These are phyloP conservation scores for Cladorrhinum sp. DNA, from an alignment of 2,329 filamentous ascomycete species.

Conservation along the genomic window DNA sequence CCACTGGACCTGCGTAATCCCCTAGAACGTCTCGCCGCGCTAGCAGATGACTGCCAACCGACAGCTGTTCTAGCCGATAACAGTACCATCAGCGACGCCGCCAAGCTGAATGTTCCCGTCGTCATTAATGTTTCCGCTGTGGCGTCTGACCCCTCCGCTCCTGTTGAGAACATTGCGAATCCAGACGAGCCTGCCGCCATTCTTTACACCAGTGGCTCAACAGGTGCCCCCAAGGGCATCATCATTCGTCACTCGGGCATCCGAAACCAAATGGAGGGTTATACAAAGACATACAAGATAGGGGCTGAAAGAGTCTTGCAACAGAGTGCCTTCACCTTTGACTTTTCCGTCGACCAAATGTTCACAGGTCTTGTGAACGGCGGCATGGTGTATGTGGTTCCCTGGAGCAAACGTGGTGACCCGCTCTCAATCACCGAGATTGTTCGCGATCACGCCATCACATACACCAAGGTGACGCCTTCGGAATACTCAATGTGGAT, in stretches of 20 bases:
- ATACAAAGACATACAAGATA: constrained; percentile 12
- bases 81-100: constrained; percentile 27
- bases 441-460: constrained; percentile 32
- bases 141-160: neutral
- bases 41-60: constrained; percentile 35
- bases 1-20: constrained; percentile 39
- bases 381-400: constrained; percentile 33
- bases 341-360: constrained; percentile 34
- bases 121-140: constrained; percentile 28
- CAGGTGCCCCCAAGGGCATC: constrained; percentile 70
- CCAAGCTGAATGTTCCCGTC: constrained; percentile 26
- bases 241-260: constrained; percentile 23
- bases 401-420: constrained; percentile 31
- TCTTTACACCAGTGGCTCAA: constrained; percentile 74
- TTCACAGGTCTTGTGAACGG: constrained; percentile 32
- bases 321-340: constrained; percentile 36
- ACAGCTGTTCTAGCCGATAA: constrained; percentile 25
- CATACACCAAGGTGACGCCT: constrained; percentile 34
- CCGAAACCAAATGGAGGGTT: constrained; percentile 20
- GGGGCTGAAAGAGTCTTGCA: constrained; percentile 32
- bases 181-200: constrained; percentile 38
- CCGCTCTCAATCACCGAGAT: constrained; percentile 31
- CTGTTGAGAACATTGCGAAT: neutral
- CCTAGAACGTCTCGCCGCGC: constrained; percentile 7
- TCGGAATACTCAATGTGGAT: constrained; percentile 34